phyloP scores from a whole-genome alignment of 108 stramenopile genomes.

The Nitzschia putrida region DNA sequence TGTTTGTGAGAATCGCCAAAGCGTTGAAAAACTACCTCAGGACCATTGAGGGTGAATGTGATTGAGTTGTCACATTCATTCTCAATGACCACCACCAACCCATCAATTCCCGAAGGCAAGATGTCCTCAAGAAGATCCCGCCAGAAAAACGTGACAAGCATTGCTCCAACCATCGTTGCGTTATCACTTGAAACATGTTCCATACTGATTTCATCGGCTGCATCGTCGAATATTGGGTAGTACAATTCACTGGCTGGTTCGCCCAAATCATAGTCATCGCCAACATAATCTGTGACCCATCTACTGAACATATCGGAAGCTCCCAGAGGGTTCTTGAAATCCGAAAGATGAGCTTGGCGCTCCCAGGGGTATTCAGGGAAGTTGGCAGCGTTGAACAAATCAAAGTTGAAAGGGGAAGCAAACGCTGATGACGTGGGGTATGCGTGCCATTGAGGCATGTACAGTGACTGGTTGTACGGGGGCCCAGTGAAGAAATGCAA shows the following conservation, averaged over 20 bases:
- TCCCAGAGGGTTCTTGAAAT: constrained; percentile 23
- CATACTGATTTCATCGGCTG: constrained; percentile 9
- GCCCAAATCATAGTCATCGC: constrained; percentile 31
- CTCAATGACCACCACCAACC: constrained; percentile 44
- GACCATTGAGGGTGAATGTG: constrained; percentile 39
- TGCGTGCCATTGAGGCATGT: constrained; percentile 23
- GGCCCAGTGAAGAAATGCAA: background rate
- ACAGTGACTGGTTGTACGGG: background rate
- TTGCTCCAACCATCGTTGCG: constrained; percentile 24
- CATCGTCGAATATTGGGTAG: constrained; percentile 47
- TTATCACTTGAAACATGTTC: background rate
- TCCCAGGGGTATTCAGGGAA: constrained; percentile 42
- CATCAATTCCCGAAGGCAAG: constrained; percentile 48
- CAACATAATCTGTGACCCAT: constrained; percentile 17
- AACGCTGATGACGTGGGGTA: constrained; percentile 37
- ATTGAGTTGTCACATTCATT: constrained; percentile 37
- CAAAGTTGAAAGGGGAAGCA: background rate
- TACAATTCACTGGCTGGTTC: constrained; percentile 36
- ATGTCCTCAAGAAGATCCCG: constrained; percentile 32
- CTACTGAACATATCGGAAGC: constrained; percentile 6
- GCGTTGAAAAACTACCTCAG: constrained; percentile 42
- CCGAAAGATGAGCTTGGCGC: constrained; percentile 8
- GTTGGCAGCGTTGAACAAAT: background rate
- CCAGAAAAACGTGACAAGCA: constrained; percentile 47
- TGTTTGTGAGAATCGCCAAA: constrained; percentile 46